These are phyloP conservation scores for Symbiodinium pilosum DNA, from an alignment of 73 alveolate species.

Conservation along the genomic window DNA sequence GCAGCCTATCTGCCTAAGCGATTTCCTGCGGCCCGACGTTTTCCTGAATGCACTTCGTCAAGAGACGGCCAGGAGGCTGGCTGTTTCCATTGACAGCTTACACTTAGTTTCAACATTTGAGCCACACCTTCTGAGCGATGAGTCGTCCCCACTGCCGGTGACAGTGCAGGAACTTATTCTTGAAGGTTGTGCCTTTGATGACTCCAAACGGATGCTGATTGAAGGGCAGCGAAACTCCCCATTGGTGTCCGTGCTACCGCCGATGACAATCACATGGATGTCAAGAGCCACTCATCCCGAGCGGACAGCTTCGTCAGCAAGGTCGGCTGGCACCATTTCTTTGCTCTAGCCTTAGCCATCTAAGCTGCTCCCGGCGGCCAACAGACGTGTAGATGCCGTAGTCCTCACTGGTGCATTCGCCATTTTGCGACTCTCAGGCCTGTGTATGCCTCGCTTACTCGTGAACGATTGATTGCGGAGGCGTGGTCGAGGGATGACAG, in stretches of 20 bases:
- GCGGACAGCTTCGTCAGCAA: slow-evolving; percentile 81
- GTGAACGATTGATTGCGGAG: slow-evolving; percentile 94
- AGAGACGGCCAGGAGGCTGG: slow-evolving; percentile 73
- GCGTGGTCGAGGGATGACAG: background rate
- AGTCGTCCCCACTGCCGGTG: slow-evolving; percentile 77
- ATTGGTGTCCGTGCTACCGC: slow-evolving; percentile 73
- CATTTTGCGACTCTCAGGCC: too few relatives aligned
- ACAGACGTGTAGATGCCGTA: too few relatives aligned
- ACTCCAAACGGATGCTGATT: slow-evolving; percentile 55
- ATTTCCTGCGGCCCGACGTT: slow-evolving; percentile 93
- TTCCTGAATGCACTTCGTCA: slow-evolving; percentile 90
- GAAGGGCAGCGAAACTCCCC: slow-evolving; percentile 88
- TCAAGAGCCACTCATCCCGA: slow-evolving; percentile 90
- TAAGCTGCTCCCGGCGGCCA: background rate
- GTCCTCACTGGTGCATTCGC: too few relatives aligned
- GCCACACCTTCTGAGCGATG: slow-evolving; percentile 80
- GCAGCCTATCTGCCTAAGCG: slow-evolving; percentile 60
- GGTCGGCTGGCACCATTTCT: slow-evolving; percentile 89
- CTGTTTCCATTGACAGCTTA: slow-evolving; percentile 85
- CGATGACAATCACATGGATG: slow-evolving; percentile 93
- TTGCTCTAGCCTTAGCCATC: slow-evolving; percentile 1
- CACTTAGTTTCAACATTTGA: slow-evolving; percentile 80
- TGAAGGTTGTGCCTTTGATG: slow-evolving; percentile 88
- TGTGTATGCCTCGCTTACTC: slow-evolving; percentile 70
- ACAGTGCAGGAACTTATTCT: slow-evolving; percentile 89